phyloP scores from a whole-genome alignment of 345 rosid genomes.

The Isatis tinctoria region DNA sequence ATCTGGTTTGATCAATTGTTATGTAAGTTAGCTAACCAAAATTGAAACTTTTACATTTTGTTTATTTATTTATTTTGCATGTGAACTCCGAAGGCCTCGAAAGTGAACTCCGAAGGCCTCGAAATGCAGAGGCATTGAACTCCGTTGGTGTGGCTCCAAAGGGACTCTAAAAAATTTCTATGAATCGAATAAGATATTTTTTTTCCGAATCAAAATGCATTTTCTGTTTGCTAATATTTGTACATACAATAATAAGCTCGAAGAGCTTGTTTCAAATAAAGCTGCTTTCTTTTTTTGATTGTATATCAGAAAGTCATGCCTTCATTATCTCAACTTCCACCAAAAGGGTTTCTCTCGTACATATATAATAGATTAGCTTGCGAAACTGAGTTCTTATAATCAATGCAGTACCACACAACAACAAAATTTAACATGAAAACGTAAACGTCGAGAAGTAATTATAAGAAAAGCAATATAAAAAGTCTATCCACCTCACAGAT shows the following conservation, averaged over 20 bases:
- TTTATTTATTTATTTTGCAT: not conserved
- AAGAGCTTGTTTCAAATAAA: not conserved
- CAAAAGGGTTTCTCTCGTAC: not conserved
- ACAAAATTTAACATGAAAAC: not conserved
- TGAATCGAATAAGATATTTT: not conserved
- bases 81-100: not conserved
- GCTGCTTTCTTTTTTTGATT: not conserved
- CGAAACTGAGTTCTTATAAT: no score
- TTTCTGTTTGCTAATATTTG: not conserved
- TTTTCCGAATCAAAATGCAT: not conserved
- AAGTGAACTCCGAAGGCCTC: no score
- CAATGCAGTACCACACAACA: no score
- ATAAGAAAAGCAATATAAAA: not conserved
- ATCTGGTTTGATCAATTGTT: not conserved
- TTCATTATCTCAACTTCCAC: not conserved
- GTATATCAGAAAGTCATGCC: not conserved
- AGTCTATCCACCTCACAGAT: not conserved
- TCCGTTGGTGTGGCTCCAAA: conserved; percentile 39
- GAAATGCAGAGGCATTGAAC: conserved; percentile 40
- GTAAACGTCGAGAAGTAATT: not conserved
- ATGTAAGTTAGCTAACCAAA: not conserved
- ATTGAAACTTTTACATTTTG: no score
- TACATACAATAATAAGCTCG: conserved; percentile 8
- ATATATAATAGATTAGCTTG: no score
- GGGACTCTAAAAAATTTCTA: conserved; percentile 21